Base-by-base conservation (phyloP, 768 basidiomycete species). In the Auricularia cornea region DNA sequence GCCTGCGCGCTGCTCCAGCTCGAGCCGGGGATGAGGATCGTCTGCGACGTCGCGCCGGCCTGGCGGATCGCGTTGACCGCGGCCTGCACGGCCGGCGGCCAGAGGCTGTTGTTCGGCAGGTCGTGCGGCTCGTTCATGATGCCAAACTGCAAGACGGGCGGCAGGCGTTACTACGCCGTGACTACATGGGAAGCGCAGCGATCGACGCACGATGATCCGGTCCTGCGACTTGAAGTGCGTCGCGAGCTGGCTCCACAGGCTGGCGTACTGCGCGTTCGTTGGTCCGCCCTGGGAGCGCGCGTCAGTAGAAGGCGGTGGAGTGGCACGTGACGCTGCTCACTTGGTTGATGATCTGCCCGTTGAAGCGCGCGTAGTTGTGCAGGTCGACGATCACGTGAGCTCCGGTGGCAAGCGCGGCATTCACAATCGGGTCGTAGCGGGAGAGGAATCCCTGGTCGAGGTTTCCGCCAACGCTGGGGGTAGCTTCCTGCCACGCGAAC, bases 331-430 rank as follows among this genome's bases (percentile, higher is more conserved):
- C 70, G 74, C 18, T 68, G 52, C 16, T 44, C 20, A 63, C 40
- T 30, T 54, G 48, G 26, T 70, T 71, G 20, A 71, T 60, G 31
- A 72, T 62, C 23, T 33, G 71, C 10, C 80, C 80, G 65, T 85
- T 83, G 80, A 81, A 84, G 54, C 84, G 77, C 11, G 81, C 84
- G 66, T 84, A 84, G 74, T 85, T 84, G 73, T 84, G 84, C 76
- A 84, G 65, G 69, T 83, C 83, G 40, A 84, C 70, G 65, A 84
- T 83, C 60, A 79, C 81, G 66, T 79, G 79, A 30, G 77, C 76
- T 20, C 73, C 73, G 1, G 80, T 74, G n/a, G 69, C 70, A 51
- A 83, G 72, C 31, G 77, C 78, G 29, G 78, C 74, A 66, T 82
- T 79, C 12, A 84, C 83, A 29, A 80, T 79, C 18, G 68, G 69